Base-by-base conservation (phyloP, 768 basidiomycete species). In the Hortiboletus flavorubellus region DNA sequence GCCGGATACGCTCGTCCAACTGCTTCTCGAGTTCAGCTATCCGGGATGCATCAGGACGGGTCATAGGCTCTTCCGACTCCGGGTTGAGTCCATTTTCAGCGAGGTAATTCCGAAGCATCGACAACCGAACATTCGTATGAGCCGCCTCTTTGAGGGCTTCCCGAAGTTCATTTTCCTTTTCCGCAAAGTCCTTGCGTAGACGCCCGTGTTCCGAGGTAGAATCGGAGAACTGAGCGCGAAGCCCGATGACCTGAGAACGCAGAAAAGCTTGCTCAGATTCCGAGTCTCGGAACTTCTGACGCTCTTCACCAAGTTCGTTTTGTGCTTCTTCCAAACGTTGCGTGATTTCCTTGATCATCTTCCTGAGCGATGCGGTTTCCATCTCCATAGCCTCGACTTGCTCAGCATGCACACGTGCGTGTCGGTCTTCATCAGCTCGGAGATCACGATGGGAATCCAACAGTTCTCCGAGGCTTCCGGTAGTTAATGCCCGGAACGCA, bases 391-490 rank as follows among this genome's bases (percentile, higher is more conserved):
- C 91, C 56, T 85, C 80, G 6, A 92, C 68, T 72, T 91, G 91
- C 67, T 97, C 95, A 30, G 81, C 79, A 65, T 95, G 89, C 3
- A 85, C 91, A 31, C 89, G 83, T 33, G 80, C 69, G 21, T 84
- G 59, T 29, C 91, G 82, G 61, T 91, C 90, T 66, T 97, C 92
- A 64, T 93, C 93, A 12, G 87, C 82, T 69, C 82, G 84, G 49
- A 94, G 77, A 63, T 92, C 90, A 35, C 87, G 83, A 75, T 96
- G 94, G 3, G 89, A 86, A 67, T 95, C 91, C 44, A 97, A 76
- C 18, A 97, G 77, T 67, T 95, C 84, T 23, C 93, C 93, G 3
- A 97, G 80, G 64, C 87, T 82, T 45, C 87, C 85, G 2, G 92
- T 96, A 3, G 94, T 94, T 49, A 93, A 75, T 21, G 89, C 87